Evolutionary conservation across 2,329 filamentous ascomycete genomes (phyloP), one percentile per base, ranked within the genome.

Genomic region (Paracamarosporium sp.): DNA sequence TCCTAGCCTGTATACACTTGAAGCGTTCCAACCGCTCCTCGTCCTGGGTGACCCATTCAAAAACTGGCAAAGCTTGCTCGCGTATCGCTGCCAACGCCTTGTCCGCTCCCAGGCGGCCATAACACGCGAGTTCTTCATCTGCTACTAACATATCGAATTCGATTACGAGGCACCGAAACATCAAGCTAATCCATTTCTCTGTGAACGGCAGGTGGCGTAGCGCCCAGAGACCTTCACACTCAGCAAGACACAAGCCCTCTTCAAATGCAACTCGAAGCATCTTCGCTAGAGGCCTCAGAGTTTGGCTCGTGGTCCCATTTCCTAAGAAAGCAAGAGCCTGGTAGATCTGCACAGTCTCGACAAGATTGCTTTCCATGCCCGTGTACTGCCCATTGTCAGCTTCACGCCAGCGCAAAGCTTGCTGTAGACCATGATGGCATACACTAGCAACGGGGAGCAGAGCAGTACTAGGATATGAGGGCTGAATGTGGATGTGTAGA

Each of bases 401-500:
- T 53, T 64, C 62, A 24, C 40, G 48, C 52, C 55, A 62, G 31
- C 38, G 38, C 7, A 64, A 48, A 15, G 56, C 60, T 28, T 31
- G 33, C 28, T n/a, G 9, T 4, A 63, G 25, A 35, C 62, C 60
- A 11, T 38, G 27, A 50, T 55, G 36, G 50, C 55, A 61, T n/a
- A 61, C 43, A 35, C 48, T 33, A 12, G 35, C 53, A 12, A 45
- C 46, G 6, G 61, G 60, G 17, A 64, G 56, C 9, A 62, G 33
- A n/a, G 53, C 48, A 9, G 58, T 35, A 25, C 4, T 11, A 4
- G 64, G 59, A 30, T 50, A 25, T 1, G 36, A 40, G 22, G 58
- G 64, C 6, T 53, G 43, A 40, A 57, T 50, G 48, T 56, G 60
- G 31, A 53, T 57, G 53, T 62, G 60, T 1, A 63, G 31, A 9